Conservation (phyloP, 805 yeast species). For the Suhomyces kilbournensis region DNA sequence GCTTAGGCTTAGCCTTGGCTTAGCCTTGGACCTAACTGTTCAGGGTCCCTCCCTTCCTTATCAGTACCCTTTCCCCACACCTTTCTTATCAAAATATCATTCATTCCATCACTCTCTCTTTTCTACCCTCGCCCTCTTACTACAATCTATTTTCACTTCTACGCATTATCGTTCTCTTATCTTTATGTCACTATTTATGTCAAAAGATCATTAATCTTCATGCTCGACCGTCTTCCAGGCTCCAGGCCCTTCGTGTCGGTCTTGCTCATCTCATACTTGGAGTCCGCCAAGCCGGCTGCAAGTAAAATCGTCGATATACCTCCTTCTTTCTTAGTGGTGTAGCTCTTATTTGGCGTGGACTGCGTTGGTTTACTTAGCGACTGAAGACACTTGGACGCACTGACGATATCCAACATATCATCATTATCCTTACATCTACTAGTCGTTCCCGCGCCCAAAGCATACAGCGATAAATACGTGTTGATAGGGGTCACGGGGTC, state of each 20-base stretch:
- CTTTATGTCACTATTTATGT: slow-evolving; percentile 4
- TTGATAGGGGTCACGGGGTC: slow-evolving; percentile 5
- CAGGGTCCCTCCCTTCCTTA: too few species aligned
- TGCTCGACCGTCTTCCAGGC: slow-evolving; percentile 16
- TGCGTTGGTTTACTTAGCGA: slow-evolving; percentile 16
- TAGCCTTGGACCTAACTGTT: too few species aligned
- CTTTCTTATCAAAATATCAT: too few species aligned
- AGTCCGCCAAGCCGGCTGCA: slow-evolving; percentile 23
- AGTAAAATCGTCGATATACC: slow-evolving; percentile 18
- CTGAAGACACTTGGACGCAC: slow-evolving; percentile 37
- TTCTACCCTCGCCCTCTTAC: too few species aligned
- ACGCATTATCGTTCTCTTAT: too few species aligned
- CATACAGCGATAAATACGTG: not conserved
- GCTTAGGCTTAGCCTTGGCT: too few species aligned
- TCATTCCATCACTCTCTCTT: too few species aligned
- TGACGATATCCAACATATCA: slow-evolving; percentile 30
- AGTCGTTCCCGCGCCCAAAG: not conserved
- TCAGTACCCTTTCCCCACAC: too few species aligned
- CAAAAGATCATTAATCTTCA: slow-evolving; percentile 32
- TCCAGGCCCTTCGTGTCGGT: not conserved
- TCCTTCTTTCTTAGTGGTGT: not conserved
- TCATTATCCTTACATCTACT: not conserved
- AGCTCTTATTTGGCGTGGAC: slow-evolving; percentile 9
- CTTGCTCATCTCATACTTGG: slow-evolving; percentile 2
- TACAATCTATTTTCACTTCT: too few species aligned